Evolutionary conservation across 371 early-diverging fungal species (phyloP).

Genomic region (Thermomucor indicae-seudaticae): DNA sequence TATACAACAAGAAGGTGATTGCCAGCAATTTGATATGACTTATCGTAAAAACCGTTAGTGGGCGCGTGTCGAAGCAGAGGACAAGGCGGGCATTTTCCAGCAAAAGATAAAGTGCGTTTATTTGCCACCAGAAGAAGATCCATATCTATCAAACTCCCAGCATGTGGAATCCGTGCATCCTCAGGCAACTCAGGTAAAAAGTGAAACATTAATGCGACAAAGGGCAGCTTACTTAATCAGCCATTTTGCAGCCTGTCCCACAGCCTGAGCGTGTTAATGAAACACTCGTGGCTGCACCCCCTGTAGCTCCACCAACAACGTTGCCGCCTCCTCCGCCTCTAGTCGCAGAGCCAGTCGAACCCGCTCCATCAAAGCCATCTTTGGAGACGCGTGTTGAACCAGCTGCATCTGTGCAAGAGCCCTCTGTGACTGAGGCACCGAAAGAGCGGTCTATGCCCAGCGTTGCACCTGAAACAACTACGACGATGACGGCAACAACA

Average conservation of each 20-base stretch:
- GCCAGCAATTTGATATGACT: neutral
- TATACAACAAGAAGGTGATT: neutral
- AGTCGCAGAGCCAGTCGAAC: neutral
- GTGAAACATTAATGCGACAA: neutral
- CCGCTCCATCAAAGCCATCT: neutral
- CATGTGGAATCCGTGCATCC: neutral
- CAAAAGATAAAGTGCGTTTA: conserved; percentile 62
- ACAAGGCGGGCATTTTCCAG: conserved; percentile 52
- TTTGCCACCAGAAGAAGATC: conserved; percentile 26
- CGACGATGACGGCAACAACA: neutral
- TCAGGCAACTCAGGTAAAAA: neutral
- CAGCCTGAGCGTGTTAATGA: neutral
- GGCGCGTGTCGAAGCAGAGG: conserved; percentile 47
- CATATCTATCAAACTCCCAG: neutral
- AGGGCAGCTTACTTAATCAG: neutral
- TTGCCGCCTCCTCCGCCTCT: neutral
- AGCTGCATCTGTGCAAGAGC: conserved; percentile 5
- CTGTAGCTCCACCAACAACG: neutral
- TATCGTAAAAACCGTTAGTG: conserved; percentile 38
- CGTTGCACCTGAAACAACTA: conserved; percentile 6
- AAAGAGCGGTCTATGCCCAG: neutral
- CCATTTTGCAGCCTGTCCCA: neutral
- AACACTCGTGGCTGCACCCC: neutral
- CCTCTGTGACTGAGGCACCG: too few species aligned
- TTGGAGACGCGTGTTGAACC: neutral